A percentile compares a stretch with the other conserved stretches of the same genome.
Evolutionary conservation across 257 asterid species (phyloP).

Genomic region (Solanum acaule): DNA sequence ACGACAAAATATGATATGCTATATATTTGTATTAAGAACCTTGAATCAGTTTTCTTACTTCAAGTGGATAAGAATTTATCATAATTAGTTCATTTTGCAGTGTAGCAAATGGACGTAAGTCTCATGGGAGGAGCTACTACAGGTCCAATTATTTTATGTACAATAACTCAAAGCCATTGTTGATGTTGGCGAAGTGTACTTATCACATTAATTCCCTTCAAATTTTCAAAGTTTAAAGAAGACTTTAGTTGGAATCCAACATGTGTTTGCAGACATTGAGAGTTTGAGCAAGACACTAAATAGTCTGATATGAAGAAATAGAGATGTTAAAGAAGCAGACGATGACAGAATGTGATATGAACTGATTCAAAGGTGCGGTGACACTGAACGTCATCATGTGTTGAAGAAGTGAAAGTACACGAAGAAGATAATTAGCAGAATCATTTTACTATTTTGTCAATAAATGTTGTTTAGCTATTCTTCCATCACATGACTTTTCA

Average conservation of each 20-base stretch:
- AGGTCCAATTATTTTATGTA: too few relatives aligned
- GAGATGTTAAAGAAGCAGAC: neutral
- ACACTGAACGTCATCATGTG: slow-evolving; percentile 3
- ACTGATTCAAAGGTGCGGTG: slow-evolving; percentile 9
- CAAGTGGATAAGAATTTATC: neutral
- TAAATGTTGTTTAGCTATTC: too few relatives aligned
- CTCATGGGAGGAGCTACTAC: too few relatives aligned
- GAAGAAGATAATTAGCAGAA: neutral
- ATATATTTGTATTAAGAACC: neutral
- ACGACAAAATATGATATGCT: too few relatives aligned
- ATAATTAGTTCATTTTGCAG: neutral
- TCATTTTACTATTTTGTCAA: too few relatives aligned
- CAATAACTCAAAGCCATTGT: too few relatives aligned
- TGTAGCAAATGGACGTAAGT: slow-evolving; percentile 1
- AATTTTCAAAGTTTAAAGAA: slow-evolving; percentile 5
- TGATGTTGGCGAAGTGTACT: too few relatives aligned
- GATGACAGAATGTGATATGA: neutral
- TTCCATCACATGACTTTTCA: too few relatives aligned
- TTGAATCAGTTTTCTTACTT: neutral
- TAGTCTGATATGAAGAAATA: neutral
- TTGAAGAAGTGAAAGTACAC: slow-evolving; percentile 10
- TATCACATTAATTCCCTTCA: slow-evolving; percentile 4
- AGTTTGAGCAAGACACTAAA: slow-evolving; percentile 14
- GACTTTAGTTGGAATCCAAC: slow-evolving; percentile 1
- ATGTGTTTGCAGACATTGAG: slow-evolving; percentile 13